phyloP scores from a whole-genome alignment of 2,329 filamentous ascomycete genomes.

The Diaporthe australafricana region DNA sequence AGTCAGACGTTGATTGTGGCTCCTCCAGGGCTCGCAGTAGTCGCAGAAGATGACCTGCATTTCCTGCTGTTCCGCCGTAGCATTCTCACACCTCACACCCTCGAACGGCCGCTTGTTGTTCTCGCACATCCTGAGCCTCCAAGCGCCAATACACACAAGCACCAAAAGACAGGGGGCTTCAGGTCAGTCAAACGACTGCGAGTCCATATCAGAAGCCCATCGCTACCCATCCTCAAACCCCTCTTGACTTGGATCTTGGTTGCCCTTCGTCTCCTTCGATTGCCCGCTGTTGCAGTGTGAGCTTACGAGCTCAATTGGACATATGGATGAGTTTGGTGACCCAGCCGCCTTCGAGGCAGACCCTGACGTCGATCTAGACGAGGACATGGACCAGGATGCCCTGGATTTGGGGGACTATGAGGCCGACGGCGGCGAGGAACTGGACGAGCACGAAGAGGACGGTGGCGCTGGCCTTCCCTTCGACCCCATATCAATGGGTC shows the following conservation, averaged over 20 bases:
- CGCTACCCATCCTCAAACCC: background rate
- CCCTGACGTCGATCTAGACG: constrained; percentile 19
- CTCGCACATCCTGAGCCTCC: too few relatives aligned
- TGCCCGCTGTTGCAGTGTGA: background rate
- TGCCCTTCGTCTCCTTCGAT: background rate
- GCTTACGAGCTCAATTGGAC: background rate
- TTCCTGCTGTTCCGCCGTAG: background rate
- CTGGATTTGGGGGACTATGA: constrained; percentile 27
- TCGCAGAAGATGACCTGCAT: background rate
- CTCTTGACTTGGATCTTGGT: background rate
- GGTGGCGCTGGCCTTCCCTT: constrained; percentile 47
- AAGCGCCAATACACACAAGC: background rate
- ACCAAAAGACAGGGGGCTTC: background rate
- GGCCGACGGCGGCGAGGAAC: constrained; percentile 21
- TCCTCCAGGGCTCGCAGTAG: background rate
- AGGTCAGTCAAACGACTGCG: background rate
- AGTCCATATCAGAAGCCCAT: background rate
- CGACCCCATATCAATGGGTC: constrained; percentile 65
- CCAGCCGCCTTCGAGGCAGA: constrained; percentile 3
- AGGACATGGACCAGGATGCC: constrained; percentile 29
- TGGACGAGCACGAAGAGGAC: constrained; percentile 30
- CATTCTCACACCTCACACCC: background rate
- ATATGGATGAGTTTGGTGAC: constrained; percentile 3
- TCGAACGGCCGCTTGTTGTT: background rate
- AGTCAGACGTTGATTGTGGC: background rate